phyloP scores from a whole-genome alignment of 2,329 filamentous ascomycete genomes.

The Pyrenochaeta sp. region DNA sequence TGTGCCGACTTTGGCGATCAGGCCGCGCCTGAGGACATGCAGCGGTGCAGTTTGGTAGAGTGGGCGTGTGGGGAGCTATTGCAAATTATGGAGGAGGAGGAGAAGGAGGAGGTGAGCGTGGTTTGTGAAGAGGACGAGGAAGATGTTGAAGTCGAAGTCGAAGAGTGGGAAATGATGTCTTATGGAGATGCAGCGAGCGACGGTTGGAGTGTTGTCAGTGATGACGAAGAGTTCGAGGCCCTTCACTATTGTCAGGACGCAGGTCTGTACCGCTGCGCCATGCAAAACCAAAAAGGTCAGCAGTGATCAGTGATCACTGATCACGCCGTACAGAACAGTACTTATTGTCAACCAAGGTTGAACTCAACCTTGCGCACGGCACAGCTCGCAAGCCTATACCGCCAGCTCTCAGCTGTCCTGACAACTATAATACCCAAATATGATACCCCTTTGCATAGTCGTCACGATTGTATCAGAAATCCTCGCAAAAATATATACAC shows the following conservation, averaged over 20 bases:
- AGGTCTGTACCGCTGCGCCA: too few species aligned
- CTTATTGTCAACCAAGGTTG: too few species aligned
- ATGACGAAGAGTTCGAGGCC: not conserved
- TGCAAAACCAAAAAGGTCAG: too few species aligned
- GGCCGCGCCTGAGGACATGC: conserved; percentile 7
- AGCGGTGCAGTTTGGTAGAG: conserved; percentile 11
- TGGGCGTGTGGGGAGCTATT: conserved; percentile 8
- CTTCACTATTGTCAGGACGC: not conserved
- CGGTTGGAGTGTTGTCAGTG: conserved; percentile 11
- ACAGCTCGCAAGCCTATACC: too few species aligned
- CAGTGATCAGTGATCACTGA: too few species aligned
- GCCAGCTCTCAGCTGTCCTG: too few species aligned
- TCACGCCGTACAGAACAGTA: too few species aligned
- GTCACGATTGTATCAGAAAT: too few species aligned
- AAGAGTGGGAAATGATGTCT: conserved; percentile 5
- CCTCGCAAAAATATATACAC: too few species aligned
- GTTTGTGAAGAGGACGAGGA: not conserved
- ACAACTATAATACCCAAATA: not conserved
- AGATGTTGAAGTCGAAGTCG: not conserved
- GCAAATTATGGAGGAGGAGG: not conserved
- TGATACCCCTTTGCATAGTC: too few species aligned
- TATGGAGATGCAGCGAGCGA: not conserved
- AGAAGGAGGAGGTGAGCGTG: not conserved
- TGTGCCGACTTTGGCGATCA: conserved; percentile 8
- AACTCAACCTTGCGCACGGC: too few species aligned